These are phyloP conservation scores for Sequoia sempervirens DNA, from an alignment of 75 land plant genomes.

Conservation along the genomic window DNA sequence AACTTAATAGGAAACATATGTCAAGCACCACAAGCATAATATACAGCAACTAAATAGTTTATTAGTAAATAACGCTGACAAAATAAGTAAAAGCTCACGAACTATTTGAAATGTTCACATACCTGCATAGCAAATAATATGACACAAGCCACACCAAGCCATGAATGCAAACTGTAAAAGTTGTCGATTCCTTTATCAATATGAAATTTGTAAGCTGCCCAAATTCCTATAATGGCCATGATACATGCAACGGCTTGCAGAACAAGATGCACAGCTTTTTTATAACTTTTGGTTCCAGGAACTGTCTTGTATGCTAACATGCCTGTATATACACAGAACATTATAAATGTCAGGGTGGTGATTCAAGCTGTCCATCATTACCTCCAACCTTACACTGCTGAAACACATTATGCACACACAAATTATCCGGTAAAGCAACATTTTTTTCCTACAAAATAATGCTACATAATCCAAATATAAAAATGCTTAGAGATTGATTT, in stretches of 20 bases:
- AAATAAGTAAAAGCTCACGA: constrained; percentile 50
- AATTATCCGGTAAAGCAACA: not conserved
- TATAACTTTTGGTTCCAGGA: constrained; percentile 46
- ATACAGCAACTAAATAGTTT: not conserved
- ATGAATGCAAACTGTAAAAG: constrained; percentile 75
- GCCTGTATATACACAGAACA: constrained; percentile 26
- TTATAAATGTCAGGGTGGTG: not conserved
- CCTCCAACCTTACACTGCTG: not conserved
- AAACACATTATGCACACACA: not conserved
- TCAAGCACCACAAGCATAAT: not conserved
- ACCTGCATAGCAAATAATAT: constrained; percentile 63
- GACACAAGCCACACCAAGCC: constrained; percentile 63
- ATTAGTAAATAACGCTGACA: not conserved
- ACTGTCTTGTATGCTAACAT: constrained; percentile 51
- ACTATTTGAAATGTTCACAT: constrained; percentile 48
- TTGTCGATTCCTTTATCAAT: constrained; percentile 55
- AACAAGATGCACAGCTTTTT: constrained; percentile 54
- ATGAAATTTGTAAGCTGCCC: constrained; percentile 60
- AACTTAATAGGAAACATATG: constrained; percentile 1
- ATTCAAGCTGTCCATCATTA: constrained; percentile 4
- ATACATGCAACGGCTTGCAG: constrained; percentile 56
- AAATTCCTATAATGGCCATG: constrained; percentile 58
- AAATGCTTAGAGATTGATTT: not conserved
- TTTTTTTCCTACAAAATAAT: not conserved
- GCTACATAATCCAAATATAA: constrained; percentile 1